phyloP scores from a whole-genome alignment of 345 rosid species.

The Sapria himalayana region DNA sequence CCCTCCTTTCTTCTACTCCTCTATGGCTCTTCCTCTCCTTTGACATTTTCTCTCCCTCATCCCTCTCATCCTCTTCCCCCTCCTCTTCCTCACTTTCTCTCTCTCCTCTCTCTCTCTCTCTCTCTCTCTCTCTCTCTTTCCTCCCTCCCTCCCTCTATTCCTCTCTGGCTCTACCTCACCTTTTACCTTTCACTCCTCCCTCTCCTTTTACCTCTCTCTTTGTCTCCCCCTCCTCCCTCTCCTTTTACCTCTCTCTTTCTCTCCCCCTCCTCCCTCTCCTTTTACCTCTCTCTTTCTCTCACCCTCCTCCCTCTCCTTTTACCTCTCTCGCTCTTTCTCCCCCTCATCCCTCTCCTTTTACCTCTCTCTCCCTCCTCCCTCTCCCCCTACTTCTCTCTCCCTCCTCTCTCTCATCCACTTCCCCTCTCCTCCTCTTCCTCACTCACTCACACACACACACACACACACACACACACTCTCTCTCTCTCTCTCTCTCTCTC shows the following conservation, averaged over 20 bases:
- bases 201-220: background rate
- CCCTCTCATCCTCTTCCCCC: background rate
- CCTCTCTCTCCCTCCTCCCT: constrained; percentile 27
- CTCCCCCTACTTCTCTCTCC: background rate
- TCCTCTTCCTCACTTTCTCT: background rate
- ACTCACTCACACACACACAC: constrained; percentile 1
- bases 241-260: background rate
- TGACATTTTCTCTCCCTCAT: background rate
- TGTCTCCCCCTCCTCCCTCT: background rate
- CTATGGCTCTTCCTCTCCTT: background rate
- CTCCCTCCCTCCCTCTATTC: constrained; percentile 11
- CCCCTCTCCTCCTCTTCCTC: background rate
- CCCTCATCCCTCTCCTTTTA: constrained; percentile 16
- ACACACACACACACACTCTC: background rate
- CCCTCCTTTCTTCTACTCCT: background rate
- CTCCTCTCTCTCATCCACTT: too few species aligned
- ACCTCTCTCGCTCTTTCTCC: background rate
- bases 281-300: too few species aligned
- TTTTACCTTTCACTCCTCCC: background rate
- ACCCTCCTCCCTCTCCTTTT: background rate
- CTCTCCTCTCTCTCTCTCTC: constrained; percentile 10
- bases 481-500: background rate
- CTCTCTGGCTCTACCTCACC: background rate
- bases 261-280: background rate
- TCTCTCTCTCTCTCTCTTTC: constrained; percentile 21